Evolutionary conservation across 129 eudicot species (phyloP).

Genomic region (Tanacetum coccineum): DNA sequence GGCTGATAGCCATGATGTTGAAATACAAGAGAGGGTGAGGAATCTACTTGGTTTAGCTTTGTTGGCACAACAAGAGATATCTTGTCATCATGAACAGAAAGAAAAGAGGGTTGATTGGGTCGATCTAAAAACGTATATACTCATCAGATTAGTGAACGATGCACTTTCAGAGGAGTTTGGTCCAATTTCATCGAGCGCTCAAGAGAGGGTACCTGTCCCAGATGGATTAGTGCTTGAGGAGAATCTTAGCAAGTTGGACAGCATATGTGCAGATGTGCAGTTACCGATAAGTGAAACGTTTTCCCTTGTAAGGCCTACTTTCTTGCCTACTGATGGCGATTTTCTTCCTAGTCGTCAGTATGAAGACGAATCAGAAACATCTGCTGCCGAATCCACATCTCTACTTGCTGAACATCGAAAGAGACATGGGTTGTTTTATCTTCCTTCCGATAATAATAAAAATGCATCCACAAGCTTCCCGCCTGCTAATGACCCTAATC

Average conservation of each 20-base stretch:
- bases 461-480: constrained; percentile 54
- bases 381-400: constrained; percentile 57
- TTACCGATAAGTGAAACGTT: constrained; percentile 48
- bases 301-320: constrained; percentile 45
- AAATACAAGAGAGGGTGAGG: constrained; percentile 72
- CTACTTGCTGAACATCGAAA: constrained; percentile 80
- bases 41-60: constrained; percentile 65
- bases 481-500: constrained; percentile 67
- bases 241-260: constrained; percentile 57
- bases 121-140: constrained; percentile 36
- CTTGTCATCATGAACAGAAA: constrained; percentile 30
- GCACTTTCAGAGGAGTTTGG: constrained; percentile 82
- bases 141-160: constrained; percentile 41
- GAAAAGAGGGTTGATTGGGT: constrained; percentile 32
- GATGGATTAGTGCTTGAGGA: constrained; percentile 73
- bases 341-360: constrained; percentile 15
- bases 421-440: constrained; percentile 85
- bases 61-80: constrained; percentile 47
- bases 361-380: constrained; percentile 56
- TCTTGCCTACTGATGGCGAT: constrained; percentile 27
- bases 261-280: constrained; percentile 57
- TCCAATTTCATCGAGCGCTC: constrained; percentile 77
- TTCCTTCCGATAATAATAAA: constrained; percentile 52
- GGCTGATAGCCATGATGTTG: constrained; percentile 73
- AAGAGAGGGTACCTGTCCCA: constrained; percentile 67